phyloP scores from a whole-genome alignment of 805 yeast genomes.

The Sugiyamaella qingdaonensis region DNA sequence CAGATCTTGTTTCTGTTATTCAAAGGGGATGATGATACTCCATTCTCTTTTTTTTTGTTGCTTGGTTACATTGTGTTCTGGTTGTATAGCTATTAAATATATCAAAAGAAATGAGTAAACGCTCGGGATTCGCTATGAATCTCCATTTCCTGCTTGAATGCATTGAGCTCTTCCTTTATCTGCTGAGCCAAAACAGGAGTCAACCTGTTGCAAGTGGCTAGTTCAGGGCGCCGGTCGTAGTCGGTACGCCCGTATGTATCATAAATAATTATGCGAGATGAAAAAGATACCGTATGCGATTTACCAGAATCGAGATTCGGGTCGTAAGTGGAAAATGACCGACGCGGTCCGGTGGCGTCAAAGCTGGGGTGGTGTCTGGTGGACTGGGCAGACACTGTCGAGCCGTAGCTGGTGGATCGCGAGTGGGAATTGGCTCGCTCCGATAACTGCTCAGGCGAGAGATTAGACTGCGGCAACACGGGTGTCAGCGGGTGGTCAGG shows the following conservation, averaged over 20 bases:
- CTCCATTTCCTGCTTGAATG: conserved; percentile 72
- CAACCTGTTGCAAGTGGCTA: conserved; percentile 86
- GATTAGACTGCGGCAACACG: neutral
- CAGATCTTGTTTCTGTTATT: too few species aligned
- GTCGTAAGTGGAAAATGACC: conserved; percentile 3
- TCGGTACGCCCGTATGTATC: conserved; percentile 80
- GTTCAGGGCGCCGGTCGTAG: conserved; percentile 89
- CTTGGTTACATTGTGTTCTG: neutral
- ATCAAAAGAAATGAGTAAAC: conserved; percentile 76
- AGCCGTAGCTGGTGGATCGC: conserved; percentile 15
- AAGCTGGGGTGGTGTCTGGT: neutral
- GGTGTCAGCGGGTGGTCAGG: neutral
- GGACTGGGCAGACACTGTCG: conserved; percentile 4
- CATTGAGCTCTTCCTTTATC: conserved; percentile 81
- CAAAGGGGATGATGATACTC: neutral
- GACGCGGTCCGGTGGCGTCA: neutral
- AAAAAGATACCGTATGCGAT: conserved; percentile 51
- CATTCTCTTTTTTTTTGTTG: neutral
- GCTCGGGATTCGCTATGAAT: conserved; percentile 75
- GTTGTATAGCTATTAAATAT: neutral
- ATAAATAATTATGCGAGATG: conserved; percentile 75
- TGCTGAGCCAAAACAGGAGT: conserved; percentile 83
- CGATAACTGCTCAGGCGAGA: neutral
- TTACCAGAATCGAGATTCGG: neutral
- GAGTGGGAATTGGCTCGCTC: conserved; percentile 5